Evolutionary conservation across 805 yeast species (phyloP), one percentile per base, ranked within the genome.

Genomic region (Brettanomyces anomalus): DNA sequence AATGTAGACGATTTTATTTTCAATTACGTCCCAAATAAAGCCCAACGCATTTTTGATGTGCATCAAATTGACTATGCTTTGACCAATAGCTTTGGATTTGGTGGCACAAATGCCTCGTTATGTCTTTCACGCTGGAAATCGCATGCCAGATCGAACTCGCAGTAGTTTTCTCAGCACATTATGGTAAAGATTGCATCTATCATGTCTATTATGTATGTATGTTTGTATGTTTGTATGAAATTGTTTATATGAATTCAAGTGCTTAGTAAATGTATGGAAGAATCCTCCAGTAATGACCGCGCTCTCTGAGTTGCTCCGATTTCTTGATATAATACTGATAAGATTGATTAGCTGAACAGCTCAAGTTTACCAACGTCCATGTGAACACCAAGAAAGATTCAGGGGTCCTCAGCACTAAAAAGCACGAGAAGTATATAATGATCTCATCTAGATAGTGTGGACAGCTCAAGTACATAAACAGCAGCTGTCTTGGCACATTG

Each of bases 81-180:
- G 52, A 77, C 87, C 39, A 93, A 93, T 56, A 86, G 96, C 52
- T 90, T 94, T 64, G 99, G 98, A 0, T 93, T 93, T 65, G 99
- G 99, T 6, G 99, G 99, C 7, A 86, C 94, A 4, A 93, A 93
- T 60, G 81, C 94, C 5, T 73, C 94, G 2, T 55, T 93, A 2
- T 70, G 79, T 36, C 74, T 81, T 49, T 65, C 67, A 28, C 68
- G 62, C 31, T 57, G 32, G 43, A 33, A 32, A 16, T n/a, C 18
- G 13, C n/a, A n/a, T n/a, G n/a, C n/a, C n/a, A 24, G 28, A 7
- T 24, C 6, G 28, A 24, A 24, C 10, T 24, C 28, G 10, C n/a
- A 24, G 28, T 24, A 24, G 10, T 24, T 11, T 11, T 24, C 10
- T 3, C 28, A 24, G 28, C 28, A 24, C 10, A 11, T n/a, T n/a